Conservation (phyloP, 2,329 filamentous ascomycete species). For the Colletotrichum sp. region DNA sequence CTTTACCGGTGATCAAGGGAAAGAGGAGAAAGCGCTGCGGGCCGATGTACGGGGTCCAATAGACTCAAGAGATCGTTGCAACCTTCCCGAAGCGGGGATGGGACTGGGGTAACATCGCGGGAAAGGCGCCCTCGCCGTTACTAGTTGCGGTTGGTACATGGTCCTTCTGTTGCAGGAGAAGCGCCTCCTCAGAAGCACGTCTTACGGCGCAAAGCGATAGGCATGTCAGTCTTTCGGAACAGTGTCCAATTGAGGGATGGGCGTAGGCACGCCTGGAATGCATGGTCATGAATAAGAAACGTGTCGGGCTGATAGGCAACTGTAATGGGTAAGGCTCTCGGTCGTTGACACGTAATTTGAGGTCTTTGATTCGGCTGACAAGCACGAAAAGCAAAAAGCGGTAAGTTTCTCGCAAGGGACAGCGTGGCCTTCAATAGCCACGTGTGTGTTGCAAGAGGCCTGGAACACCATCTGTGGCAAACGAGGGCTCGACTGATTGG, state of each 20-base stretch:
- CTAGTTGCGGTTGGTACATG: background rate
- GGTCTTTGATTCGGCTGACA: background rate
- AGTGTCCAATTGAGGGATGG: background rate
- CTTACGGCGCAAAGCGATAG: background rate
- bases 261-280: background rate
- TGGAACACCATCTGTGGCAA: background rate
- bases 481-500: background rate
- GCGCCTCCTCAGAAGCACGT: background rate
- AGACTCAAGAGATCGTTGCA: background rate
- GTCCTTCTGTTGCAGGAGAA: background rate
- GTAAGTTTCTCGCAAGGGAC: background rate
- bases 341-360: background rate
- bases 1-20: background rate
- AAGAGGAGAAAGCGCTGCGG: background rate
- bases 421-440: background rate
- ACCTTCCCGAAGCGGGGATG: constrained; percentile 9
- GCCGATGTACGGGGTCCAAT: background rate
- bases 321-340: background rate
- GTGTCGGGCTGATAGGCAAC: background rate
- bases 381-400: background rate
- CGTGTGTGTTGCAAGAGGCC: background rate
- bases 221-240: background rate
- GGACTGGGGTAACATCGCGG: background rate
- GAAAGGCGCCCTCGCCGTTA: background rate
- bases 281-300: constrained; percentile 5